Base-by-base conservation (phyloP, 768 basidiomycete species). In the Austroboletus festivus region DNA sequence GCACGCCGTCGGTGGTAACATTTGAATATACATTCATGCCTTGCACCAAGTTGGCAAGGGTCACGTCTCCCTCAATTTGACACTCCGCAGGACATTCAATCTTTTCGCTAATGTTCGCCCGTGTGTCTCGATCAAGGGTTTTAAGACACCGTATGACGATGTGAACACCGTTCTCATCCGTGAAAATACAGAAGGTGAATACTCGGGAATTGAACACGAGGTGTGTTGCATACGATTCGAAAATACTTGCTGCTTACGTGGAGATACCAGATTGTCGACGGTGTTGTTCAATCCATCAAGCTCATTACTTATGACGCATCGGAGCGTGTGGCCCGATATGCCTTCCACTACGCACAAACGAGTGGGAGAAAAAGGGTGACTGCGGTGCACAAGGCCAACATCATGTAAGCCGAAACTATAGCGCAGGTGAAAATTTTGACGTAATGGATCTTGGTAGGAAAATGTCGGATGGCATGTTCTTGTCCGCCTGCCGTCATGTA, bases 381-480 rank as follows among this genome's bases (percentile, higher is more conserved):
- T 21, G 96, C 96, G 35, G 96, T 99, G 22, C 96, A 99, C 78
- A 99, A 99, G 74, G 96, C 96, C 20, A 96, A 95, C 67, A 97
- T 99, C 77, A 98, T 98, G 95, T 93, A 55, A 50, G 87, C 72
- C 18, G 20, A 21, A 28, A 16, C 26, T 45, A 5, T 41, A 34
- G 19, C 26, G 33, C 23, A 28, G 28, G 48, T 28, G 28, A 5
- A 28, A 28, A n/a, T n/a, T n/a, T n/a, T n/a, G 42, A 48, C 26
- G 46, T 58, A 54, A 34, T 63, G n/a, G 9, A 61, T 44, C 43
- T 43, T 41, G 18, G 23, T 63, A 96, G 93, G 93, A 97, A 97
- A 85, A 93, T 98, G 89, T 98, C 95, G 18, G 96, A 99, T 68
- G 96, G 96, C 52, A 96, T 98, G 93, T 99, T 99, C 80, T 75